These are phyloP conservation scores for Naegleria fowleri DNA, from an alignment of 208 protist species.

Conservation along the genomic window DNA sequence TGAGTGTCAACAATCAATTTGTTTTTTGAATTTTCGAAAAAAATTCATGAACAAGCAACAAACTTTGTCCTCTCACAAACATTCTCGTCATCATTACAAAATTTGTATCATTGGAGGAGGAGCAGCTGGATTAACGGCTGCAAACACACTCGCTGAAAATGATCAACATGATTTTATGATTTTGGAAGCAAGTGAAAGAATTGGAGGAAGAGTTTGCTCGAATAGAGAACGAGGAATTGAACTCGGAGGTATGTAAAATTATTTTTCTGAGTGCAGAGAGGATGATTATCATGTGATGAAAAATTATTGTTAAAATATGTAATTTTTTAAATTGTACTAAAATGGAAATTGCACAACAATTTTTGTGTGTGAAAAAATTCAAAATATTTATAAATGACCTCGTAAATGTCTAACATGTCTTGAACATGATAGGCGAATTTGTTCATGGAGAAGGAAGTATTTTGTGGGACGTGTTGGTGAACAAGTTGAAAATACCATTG, in stretches of 20 bases:
- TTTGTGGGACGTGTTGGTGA: background rate
- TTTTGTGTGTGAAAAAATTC: too few species aligned
- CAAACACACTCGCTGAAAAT: background rate
- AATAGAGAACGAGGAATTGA: background rate
- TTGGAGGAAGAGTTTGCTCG: background rate
- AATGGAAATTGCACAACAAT: too few species aligned
- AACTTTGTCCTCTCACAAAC: too few species aligned
- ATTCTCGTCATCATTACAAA: background rate
- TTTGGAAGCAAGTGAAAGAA: background rate
- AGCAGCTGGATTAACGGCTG: background rate
- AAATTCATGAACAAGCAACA: too few species aligned
- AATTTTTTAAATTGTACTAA: too few species aligned
- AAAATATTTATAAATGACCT: background rate
- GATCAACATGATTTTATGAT: background rate
- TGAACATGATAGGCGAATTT: too few species aligned
- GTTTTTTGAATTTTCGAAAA: too few species aligned
- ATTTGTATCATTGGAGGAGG: constrained; percentile 10
- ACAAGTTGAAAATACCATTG: background rate
- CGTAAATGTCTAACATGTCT: too few species aligned
- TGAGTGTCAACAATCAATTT: too few species aligned
- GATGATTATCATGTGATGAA: too few species aligned
- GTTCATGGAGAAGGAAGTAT: constrained; percentile 13
- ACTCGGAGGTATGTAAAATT: background rate
- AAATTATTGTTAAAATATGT: too few species aligned
- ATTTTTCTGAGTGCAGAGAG: too few species aligned